phyloP scores from a whole-genome alignment of 2,329 filamentous ascomycete genomes.

The Botrytis cinerea region DNA sequence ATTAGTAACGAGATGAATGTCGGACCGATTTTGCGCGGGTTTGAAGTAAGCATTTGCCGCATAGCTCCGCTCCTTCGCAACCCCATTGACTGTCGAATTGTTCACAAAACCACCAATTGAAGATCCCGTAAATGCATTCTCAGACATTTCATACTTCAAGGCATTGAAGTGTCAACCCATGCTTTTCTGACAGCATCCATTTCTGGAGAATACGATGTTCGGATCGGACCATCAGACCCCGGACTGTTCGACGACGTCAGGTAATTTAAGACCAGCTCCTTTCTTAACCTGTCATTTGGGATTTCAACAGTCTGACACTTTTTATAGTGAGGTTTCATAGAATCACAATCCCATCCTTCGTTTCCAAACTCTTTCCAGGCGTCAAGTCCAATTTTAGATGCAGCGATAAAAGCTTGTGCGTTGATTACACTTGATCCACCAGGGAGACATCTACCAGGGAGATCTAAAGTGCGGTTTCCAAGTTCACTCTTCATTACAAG shows the following conservation, averaged over 20 bases:
- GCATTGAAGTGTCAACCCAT: slow-evolving; percentile 11
- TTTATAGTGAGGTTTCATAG: slow-evolving; percentile 43
- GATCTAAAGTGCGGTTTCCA: slow-evolving; percentile 28
- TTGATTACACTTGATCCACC: slow-evolving; percentile 45
- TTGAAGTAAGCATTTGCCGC: slow-evolving; percentile 1
- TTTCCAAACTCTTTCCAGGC: slow-evolving; percentile 47
- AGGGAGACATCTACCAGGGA: slow-evolving; percentile 40
- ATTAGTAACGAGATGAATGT: slow-evolving; percentile 1
- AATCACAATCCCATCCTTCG: slow-evolving; percentile 46
- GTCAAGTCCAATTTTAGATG: slow-evolving; percentile 39
- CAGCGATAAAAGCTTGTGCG: slow-evolving; percentile 34
- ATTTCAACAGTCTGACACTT: slow-evolving; percentile 39
- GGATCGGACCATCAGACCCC: not conserved
- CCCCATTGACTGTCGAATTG: not conserved
- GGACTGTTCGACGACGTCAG: not conserved
- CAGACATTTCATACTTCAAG: not conserved
- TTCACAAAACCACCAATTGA: slow-evolving; percentile 6
- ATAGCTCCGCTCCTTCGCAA: not conserved
- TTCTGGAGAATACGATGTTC: not conserved
- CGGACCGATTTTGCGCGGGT: not conserved
- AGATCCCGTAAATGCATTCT: not conserved
- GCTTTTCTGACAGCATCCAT: slow-evolving; percentile 1
- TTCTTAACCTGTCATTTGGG: not conserved
- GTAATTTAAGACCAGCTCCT: slow-evolving; percentile 3
- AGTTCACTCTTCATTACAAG: slow-evolving; percentile 2